Base-by-base conservation (phyloP, 83 land plant species). In the Picea abies region DNA sequence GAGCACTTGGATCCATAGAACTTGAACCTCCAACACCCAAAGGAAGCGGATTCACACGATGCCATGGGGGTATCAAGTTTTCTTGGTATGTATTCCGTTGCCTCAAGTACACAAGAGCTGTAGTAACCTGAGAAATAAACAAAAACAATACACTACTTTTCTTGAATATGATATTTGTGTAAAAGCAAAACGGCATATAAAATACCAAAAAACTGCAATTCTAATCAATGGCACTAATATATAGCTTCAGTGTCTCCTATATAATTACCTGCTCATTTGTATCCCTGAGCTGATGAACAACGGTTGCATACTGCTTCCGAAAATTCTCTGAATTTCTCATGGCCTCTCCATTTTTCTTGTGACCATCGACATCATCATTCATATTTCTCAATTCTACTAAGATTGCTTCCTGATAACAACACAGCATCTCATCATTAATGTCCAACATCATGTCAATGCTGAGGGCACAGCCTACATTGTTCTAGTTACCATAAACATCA, bases 1-100 rank as follows among this genome's bases (percentile, higher is more conserved):
- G 82, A 20, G 83, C 82, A 77, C 89, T 80, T 20, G 63, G 71
- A 76, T 93, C 88, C 60, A 84, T 82, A 79, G 83, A 79, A 56
- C 78, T 84, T 58, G 82, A 37, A 37, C 39, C 76, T 12, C 79
- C 84, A 83, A 77, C 84, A 80, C 25, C 83, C 44, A 78, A 23
- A 77, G 82, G 56, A 52, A 73, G 82, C 22, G 85, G 58, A 52
- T 82, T 84, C 66, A 81, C 56, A 25, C 91, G 90, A 58, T 84
- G 60, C 90, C 86, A 85, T 29, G 90, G 81, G 19, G 83, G 89
- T 25, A 86, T 56, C 67, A 83, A 85, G 72, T 89, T 92, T 37
- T 89, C 94, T 16, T 85, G 84, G 77, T 87, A 95, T 22, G 91
- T 91, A 79, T 97, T 94, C 2, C 96, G 90, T n/a, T 95, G 92